Percentiles rank a stretch among this genome's conserved stretches.
Evolutionary conservation across 2,329 filamentous ascomycete species (phyloP).

Genomic region (Pyricularia sp.): DNA sequence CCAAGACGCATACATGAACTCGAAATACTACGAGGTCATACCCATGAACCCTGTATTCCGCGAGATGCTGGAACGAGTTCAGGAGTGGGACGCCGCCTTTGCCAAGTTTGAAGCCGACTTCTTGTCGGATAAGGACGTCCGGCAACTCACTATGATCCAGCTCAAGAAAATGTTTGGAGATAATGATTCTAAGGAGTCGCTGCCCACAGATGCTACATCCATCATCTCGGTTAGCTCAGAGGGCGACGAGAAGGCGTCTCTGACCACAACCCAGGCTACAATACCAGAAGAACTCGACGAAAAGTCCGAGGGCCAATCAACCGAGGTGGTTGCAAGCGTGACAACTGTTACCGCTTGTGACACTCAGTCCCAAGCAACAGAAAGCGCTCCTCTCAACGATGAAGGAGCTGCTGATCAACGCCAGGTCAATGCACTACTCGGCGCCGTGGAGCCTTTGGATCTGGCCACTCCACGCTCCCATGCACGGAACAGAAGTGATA

Average conservation of each 20-base stretch:
- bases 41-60: constrained; percentile 84
- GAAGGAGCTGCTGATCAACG: not conserved
- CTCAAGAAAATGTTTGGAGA: constrained; percentile 93
- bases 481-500: not conserved
- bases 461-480: constrained; percentile 25
- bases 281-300: constrained; percentile 12
- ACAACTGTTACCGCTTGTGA: not conserved
- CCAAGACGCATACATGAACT: constrained; percentile 84
- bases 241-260: constrained; percentile 33
- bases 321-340: constrained; percentile 1
- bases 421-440: constrained; percentile 19
- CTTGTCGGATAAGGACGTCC: constrained; percentile 93
- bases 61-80: constrained; percentile 84
- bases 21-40: constrained; percentile 94
- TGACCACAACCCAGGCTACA: constrained; percentile 24
- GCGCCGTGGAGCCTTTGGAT: constrained; percentile 40
- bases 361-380: not conserved
- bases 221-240: constrained; percentile 25
- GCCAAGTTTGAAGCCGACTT: constrained; percentile 86
- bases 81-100: constrained; percentile 89
- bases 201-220: constrained; percentile 52
- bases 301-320: constrained; percentile 12
- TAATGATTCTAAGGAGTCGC: constrained; percentile 70
- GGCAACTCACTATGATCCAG: constrained; percentile 83
- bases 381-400: not conserved